Base-by-base conservation (phyloP, 106 monocot genomes). In the Phalaenopsis aphrodite region DNA sequence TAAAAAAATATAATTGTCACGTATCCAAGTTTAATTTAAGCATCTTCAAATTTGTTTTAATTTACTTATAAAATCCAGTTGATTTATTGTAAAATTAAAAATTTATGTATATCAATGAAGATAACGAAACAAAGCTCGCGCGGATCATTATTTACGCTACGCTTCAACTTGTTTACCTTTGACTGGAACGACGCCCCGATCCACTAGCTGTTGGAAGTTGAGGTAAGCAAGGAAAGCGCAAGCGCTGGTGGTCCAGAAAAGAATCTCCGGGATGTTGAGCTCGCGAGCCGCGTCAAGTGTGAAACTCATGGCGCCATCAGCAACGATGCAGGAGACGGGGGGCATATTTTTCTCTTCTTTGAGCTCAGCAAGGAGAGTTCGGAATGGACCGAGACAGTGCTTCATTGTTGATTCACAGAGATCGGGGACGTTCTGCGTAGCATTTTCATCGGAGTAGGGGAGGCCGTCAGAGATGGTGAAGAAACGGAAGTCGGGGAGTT, bases 201-300 rank as follows among this genome's bases (percentile, higher is more conserved):
- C 56, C 16, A 42, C 18, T 5, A 83, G 67, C 7, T 78, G n/a
- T 1, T 15, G 41, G 42, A n/a, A 82, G 48, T 77, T 66, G 48
- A 64, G 64, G 37, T 77, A 83, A 49, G 48, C 79, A 64, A 79
- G 57, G 52, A 65, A 75, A 39, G 79, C 84, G 43, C 79, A 84
- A 37, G 84, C 84, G 64, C 84, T 80, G 24, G 74, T 65, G 37
- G 84, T 84, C 79, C 84, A 84, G 19, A 84, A 84, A 43, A 84
- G 17, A 14, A 84, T 56, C 19, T 75, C 65, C 8, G 75, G 79
- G 41, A 84, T 11, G 49, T 48, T 49, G 12, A 84, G 23, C 79
- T 84, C 79, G 11, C 65, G 23, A 3, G 84, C 84, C 10, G 66
- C 84, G 56, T 79, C 79, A 9, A 80, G 52, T 1, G 84, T 84